These are phyloP conservation scores for Pueraria montana DNA, from an alignment of 306 rosid genomes.

Conservation along the genomic window DNA sequence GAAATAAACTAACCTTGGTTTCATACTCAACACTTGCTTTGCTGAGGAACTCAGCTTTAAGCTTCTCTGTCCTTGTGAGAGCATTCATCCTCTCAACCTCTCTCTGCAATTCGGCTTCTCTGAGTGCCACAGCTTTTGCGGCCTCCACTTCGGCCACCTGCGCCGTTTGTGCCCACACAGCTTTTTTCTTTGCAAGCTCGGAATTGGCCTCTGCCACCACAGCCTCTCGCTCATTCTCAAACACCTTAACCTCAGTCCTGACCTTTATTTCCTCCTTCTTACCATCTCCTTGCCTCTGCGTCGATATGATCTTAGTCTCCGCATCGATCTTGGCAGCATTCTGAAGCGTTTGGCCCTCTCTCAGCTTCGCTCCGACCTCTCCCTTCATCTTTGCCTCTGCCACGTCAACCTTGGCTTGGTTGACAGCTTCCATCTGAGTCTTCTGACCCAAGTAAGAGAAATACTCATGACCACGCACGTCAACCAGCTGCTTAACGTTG, in stretches of 20 bases:
- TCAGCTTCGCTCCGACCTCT: slow-evolving; percentile 30
- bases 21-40: slow-evolving; percentile 57
- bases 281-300: slow-evolving; percentile 40
- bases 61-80: slow-evolving; percentile 47
- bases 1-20: slow-evolving; percentile 42
- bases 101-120: slow-evolving; percentile 51
- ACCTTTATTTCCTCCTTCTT: slow-evolving; percentile 51
- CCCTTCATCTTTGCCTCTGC: slow-evolving; percentile 54
- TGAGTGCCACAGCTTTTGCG: slow-evolving; percentile 41
- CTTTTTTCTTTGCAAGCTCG: slow-evolving; percentile 49
- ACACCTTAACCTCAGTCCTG: slow-evolving; percentile 40
- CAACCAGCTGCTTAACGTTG: slow-evolving; percentile 70
- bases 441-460: slow-evolving; percentile 77
- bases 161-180: slow-evolving; percentile 30
- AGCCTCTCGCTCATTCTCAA: slow-evolving; percentile 54
- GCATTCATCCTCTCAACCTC: slow-evolving; percentile 60
- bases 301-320: slow-evolving; percentile 41
- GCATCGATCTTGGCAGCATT: slow-evolving; percentile 50
- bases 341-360: slow-evolving; percentile 48
- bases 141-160: slow-evolving; percentile 55
- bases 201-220: slow-evolving; percentile 48
- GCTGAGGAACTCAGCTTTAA: slow-evolving; percentile 49
- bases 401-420: slow-evolving; percentile 63
- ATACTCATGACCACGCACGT: slow-evolving; percentile 71
- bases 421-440: slow-evolving; percentile 74